Evolutionary conservation across 805 yeast genomes (phyloP).

Genomic region (Lachancea kluyveri): DNA sequence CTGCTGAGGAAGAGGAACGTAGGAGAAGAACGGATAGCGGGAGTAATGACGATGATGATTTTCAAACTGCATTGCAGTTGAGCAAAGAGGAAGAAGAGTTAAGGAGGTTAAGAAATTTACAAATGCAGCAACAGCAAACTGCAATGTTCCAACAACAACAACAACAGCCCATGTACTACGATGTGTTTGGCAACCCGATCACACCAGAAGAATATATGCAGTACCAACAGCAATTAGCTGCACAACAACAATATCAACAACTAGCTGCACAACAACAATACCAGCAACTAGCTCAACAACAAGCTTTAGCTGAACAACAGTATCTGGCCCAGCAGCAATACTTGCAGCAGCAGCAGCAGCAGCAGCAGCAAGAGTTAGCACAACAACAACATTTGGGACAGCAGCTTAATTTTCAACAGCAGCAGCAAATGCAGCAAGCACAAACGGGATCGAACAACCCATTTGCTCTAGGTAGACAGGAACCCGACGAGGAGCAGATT

Average conservation of each 20-base stretch:
- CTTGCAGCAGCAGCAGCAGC: conserved; percentile 37
- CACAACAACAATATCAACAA: conserved; percentile 24
- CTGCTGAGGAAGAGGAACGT: conserved; percentile 79
- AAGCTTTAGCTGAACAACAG: conserved; percentile 26
- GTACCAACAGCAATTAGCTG: conserved; percentile 19
- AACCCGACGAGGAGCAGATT: conserved; percentile 21
- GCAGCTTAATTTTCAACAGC: conserved; percentile 36
- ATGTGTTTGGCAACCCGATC: conserved; percentile 32
- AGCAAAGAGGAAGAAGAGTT: conserved; percentile 30
- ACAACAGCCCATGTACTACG: conserved; percentile 27
- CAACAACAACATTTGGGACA: conserved; percentile 35
- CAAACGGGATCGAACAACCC: conserved; percentile 77
- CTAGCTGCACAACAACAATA: conserved; percentile 24
- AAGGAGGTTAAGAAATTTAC: conserved; percentile 25
- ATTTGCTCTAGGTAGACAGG: conserved; percentile 44
- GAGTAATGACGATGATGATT: conserved; percentile 24
- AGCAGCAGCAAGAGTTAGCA: conserved; percentile 27
- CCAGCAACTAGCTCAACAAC: conserved; percentile 23
- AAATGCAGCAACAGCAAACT: conserved; percentile 19
- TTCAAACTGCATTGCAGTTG: conserved; percentile 26
- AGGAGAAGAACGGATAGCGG: conserved; percentile 35
- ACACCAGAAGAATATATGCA: conserved; percentile 32
- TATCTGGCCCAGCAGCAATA: conserved; percentile 31
- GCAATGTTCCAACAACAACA: conserved; percentile 19
- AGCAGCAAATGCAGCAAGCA: conserved; percentile 42